Conservation (phyloP, 2,329 filamentous ascomycete genomes). For the Venturiaceae sp. region DNA sequence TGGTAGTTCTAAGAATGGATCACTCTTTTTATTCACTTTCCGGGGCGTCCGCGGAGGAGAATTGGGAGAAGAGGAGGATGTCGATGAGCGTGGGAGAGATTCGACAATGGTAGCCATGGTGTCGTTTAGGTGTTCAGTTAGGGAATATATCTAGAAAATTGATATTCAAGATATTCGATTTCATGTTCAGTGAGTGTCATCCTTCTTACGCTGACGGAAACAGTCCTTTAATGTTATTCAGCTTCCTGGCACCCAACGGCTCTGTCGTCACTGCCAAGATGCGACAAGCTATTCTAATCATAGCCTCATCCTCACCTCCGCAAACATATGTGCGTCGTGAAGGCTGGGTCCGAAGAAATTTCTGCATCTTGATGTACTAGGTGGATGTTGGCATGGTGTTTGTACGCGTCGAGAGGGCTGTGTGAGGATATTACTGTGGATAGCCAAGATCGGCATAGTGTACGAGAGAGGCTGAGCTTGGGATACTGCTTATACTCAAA, state of each 20-base stretch:
- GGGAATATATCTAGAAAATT: not conserved
- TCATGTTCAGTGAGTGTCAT: too few relatives aligned
- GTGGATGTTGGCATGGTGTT: not conserved
- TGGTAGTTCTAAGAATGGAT: conserved; percentile 8
- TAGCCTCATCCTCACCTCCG: not conserved
- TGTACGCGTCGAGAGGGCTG: not conserved
- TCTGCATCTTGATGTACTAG: not conserved
- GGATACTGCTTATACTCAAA: too few relatives aligned
- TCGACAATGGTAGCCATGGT: not conserved
- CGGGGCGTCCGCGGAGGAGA: not conserved
- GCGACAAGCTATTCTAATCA: not conserved
- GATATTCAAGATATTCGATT: too few relatives aligned
- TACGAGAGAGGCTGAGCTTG: not conserved
- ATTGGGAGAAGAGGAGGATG: not conserved
- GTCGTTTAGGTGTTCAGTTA: not conserved
- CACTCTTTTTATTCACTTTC: conserved; percentile 8
- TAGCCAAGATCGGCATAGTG: not conserved
- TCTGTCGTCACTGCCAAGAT: not conserved
- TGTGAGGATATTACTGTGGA: not conserved
- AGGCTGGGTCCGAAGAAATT: not conserved
- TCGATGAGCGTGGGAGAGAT: not conserved
- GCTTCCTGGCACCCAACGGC: not conserved
- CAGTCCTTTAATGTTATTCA: not conserved
- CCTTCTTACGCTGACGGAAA: too few relatives aligned
- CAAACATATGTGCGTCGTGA: not conserved